Conservation (phyloP, 345 rosid species). For the Gossypium ekmanianum region DNA sequence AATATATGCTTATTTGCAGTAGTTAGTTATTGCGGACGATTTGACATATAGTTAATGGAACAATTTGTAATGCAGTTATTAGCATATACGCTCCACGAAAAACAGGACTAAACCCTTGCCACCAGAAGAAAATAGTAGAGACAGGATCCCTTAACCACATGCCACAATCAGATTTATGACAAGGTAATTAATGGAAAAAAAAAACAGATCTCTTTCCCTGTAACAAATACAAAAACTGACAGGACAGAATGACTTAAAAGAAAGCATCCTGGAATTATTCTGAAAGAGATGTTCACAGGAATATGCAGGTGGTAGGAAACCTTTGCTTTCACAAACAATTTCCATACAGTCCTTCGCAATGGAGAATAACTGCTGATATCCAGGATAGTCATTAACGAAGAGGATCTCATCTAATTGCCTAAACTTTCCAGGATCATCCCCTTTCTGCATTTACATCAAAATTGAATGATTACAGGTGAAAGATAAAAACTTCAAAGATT, state of each 20-base stretch:
- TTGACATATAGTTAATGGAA: background rate
- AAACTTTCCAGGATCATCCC: slow-evolving; percentile 77
- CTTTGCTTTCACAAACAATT: slow-evolving; percentile 82
- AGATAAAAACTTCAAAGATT: background rate
- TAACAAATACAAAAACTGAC: background rate
- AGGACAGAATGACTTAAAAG: background rate
- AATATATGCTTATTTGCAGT: background rate
- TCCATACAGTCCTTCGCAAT: slow-evolving; percentile 72
- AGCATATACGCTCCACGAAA: background rate
- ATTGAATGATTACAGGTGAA: background rate
- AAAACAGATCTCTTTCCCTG: background rate
- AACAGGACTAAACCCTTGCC: background rate
- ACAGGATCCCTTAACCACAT: background rate
- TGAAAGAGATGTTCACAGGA: slow-evolving; percentile 6
- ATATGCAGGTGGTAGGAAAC: slow-evolving; percentile 28
- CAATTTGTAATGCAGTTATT: background rate
- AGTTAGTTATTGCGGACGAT: background rate
- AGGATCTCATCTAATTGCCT: slow-evolving; percentile 83
- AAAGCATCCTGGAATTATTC: background rate
- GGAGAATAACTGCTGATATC: slow-evolving; percentile 52
- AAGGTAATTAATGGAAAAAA: background rate
- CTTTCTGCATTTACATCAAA: slow-evolving; percentile 48
- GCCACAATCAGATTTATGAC: background rate
- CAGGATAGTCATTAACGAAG: slow-evolving; percentile 60
- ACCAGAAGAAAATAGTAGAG: background rate